Conservation (phyloP, 805 yeast genomes). For the Zygotorulaspora danielsina region DNA sequence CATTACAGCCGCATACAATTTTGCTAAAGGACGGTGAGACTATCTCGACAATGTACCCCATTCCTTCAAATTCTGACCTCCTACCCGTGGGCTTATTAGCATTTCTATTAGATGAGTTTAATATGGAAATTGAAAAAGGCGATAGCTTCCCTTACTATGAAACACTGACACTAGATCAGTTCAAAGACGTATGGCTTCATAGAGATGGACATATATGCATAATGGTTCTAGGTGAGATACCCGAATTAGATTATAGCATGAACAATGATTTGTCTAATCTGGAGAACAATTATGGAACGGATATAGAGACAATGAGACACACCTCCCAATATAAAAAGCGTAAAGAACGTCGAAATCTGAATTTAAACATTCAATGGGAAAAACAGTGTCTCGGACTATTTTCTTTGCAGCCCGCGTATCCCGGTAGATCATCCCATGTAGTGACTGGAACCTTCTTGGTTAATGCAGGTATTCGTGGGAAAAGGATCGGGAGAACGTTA, state of each 20-base stretch:
- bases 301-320: constrained; percentile 23
- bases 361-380: constrained; percentile 68
- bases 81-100: constrained; percentile 76
- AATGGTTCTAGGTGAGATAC: constrained; percentile 73
- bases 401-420: constrained; percentile 79
- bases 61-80: constrained; percentile 50
- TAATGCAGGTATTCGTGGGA: constrained; percentile 87
- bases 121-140: constrained; percentile 86
- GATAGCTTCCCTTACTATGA: constrained; percentile 85
- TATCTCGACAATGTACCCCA: constrained; percentile 88
- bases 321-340: constrained; percentile 28
- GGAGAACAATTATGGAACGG: constrained; percentile 22
- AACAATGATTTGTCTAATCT: constrained; percentile 17
- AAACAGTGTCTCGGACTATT: constrained; percentile 89
- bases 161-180: constrained; percentile 67
- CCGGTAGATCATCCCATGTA: constrained; percentile 91
- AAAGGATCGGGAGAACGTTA: constrained; percentile 83
- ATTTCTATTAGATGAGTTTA: constrained; percentile 86
- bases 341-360: constrained; percentile 27
- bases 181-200: constrained; percentile 78
- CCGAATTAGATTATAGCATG: constrained; percentile 40
- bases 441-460: constrained; percentile 86
- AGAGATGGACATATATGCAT: constrained; percentile 46
- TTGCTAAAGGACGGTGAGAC: constrained; percentile 84
- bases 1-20: constrained; percentile 62